Base-by-base conservation (phyloP, 1,284 basidiomycete genomes). In the Marasmius oreades region DNA sequence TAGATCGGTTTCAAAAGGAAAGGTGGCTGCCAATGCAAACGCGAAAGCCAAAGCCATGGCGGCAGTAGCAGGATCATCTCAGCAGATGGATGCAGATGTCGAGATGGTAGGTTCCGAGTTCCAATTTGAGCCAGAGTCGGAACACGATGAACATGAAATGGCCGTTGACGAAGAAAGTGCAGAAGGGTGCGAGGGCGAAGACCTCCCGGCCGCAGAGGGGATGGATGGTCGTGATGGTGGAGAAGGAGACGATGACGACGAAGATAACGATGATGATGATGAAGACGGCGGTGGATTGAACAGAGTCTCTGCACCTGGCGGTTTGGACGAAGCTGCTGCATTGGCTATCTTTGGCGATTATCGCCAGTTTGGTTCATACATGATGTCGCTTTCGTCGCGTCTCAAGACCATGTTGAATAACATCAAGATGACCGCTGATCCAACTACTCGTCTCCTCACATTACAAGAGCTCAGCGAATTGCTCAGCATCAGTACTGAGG, bases 401-500 rank as follows among this genome's bases (percentile, higher is more conserved):
- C 84, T 97, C 71, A 94, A 95, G 79, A 86, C 86, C 14, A 90
- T 97, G 79, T 79, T 96, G 60, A 88, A 82, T 70, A 92, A 93
- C 68, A 92, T 98, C 78, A 93, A 93, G 70, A 76, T 84, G 18
- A 87, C 86, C 23, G 88, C 88, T 22, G 90, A 90, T 67, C 81
- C 88, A 5, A 88, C 91, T 0, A 90, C 88, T 24, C 86, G 93
- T 47, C 84, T 98, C 52, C 77, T 95, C 51, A 94, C 95, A 2
- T 77, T 99, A 14, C 94, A 98, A 67, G 96, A 99, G 68, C 84
- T 98, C 55, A 94, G 92, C 69, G 97, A 99, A 69, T 72, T 98
- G 45, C 85, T 99, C 55, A 93, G 93, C 61, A 95, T 99, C 73
- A 94, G 93, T 72, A 98, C 94, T 6, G 96, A 99, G 73, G 97